phyloP scores from a whole-genome alignment of 306 rosid genomes.

The Prunus campanulata region DNA sequence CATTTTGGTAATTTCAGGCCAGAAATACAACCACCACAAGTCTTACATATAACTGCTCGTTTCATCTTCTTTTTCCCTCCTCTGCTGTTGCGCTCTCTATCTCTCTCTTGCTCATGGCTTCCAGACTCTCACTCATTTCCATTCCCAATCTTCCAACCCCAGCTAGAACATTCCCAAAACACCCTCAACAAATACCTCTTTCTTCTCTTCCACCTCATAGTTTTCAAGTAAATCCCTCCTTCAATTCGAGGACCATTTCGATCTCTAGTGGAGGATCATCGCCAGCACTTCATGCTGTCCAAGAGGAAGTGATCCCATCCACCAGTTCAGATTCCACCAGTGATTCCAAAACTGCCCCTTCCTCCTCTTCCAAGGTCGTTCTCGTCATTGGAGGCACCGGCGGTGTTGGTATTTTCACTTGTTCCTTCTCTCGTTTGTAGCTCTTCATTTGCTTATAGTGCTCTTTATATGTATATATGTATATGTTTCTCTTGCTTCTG shows the following conservation, averaged over 20 bases:
- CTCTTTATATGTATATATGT: not conserved
- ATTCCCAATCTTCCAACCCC: slow-evolving; percentile 26
- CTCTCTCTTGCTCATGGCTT: slow-evolving; percentile 48
- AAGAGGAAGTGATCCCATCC: slow-evolving; percentile 36
- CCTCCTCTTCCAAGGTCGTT: slow-evolving; percentile 66
- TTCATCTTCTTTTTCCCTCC: not conserved
- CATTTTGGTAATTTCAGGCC: not conserved
- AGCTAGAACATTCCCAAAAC: slow-evolving; percentile 22
- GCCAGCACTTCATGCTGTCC: slow-evolving; percentile 32
- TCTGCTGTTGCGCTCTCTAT: not conserved
- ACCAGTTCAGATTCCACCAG: slow-evolving; percentile 37
- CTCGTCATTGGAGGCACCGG: slow-evolving; percentile 90
- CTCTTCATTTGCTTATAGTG: not conserved
- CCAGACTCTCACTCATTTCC: slow-evolving; percentile 32
- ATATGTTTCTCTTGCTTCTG: not conserved
- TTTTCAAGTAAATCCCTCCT: slow-evolving; percentile 12
- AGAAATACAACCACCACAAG: slow-evolving; percentile 7
- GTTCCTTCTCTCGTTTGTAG: slow-evolving; percentile 6
- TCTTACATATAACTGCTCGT: not conserved
- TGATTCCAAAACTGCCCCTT: slow-evolving; percentile 19
- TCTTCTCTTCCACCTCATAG: slow-evolving; percentile 18
- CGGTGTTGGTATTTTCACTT: slow-evolving; percentile 64
- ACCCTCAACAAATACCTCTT: slow-evolving; percentile 19
- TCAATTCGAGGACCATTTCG: slow-evolving; percentile 32
- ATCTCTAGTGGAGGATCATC: slow-evolving; percentile 28